Evolutionary conservation across 768 basidiomycete genomes (phyloP), one percentile per base, ranked within the genome.

Genomic region (Terana coerulea): DNA sequence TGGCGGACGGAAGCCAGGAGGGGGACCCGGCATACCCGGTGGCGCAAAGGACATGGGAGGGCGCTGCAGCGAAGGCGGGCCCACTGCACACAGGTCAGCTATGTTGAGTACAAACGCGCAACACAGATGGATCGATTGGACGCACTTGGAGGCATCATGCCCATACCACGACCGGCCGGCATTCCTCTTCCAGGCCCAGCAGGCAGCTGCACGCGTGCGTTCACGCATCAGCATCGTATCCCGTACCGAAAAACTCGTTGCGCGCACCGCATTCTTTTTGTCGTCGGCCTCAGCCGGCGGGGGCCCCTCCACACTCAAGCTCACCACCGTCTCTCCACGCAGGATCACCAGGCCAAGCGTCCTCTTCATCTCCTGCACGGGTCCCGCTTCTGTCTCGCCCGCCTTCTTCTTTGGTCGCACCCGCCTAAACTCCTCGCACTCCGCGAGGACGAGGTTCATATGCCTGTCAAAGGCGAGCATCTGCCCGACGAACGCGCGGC

Each of bases 401-500:
- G 81, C 66, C 74, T 95, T 90, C 76, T 93, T 93, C 78, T 98
- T 98, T 33, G 88, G 88, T 58, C 89, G 75, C 35, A 98, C 85
- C 58, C 89, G 84, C 62, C 97, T 75, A 67, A 98, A 99, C 71
- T 99, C 97, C 70, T 99, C 97, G 65, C 95, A 98, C 61, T 98
- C 97, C 14, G 95, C 94, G 49, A 99, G 74, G 39, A 99, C 97
- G 61, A 99, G 78, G 73, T 99, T 99, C 97, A 98, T 99, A 72
- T 99, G 97, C 64, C 91, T 87, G 75, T 99, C 97, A 68, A 98
- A 99, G 47, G 97, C 97, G 68, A 99, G 88, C 91, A 98, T 97
- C 74, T 98, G 97, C 35, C 97, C 97, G 40, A 91, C 92, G 62
- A 98, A 75, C 51, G 89, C 82, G 69, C 97, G 90, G 54, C 94